Evolutionary conservation across 2,329 filamentous ascomycete species (phyloP), one percentile per base, ranked within the genome.

Genomic region (Venturia aucupariae): DNA sequence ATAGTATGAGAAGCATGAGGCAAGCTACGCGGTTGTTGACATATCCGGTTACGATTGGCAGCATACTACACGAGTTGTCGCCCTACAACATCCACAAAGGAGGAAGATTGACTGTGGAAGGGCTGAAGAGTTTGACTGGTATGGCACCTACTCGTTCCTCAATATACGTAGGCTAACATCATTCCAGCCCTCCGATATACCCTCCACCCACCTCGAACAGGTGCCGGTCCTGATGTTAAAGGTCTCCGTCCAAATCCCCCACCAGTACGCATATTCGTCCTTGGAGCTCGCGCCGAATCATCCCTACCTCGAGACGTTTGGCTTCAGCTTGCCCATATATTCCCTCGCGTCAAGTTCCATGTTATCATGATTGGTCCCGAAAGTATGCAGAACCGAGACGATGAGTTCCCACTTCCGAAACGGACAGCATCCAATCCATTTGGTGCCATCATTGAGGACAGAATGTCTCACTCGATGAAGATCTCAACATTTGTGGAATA

Each of bases 401-500:
- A 87, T 66, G 94, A 99, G 75, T 96, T 95, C 72, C 94, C 94
- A 0, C 82, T 97, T 1, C 94, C 95, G 1, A 84, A 90, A 69
- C 87, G 92, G 64, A 97, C 91, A 1, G 81, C 92, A 0, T 79
- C 81, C 11, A 99, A 99, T 73, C 94, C 94, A 0, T 99, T 92
- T 70, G 94, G 94, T 51, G 90, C 90, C n/a, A 83, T 99, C 62
- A 85, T 97, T 17, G 95, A 99, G 77, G 93, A 96, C 75, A 86
- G 93, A 62, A 83, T 99, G 10, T 90, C 89, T 73, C 86, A 89
- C 64, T 88, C 89, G 69, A 86, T 97, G 85, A 99, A 99, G 80
- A 96, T 99, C 72, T 94, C 89, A 75, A 99, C 95, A 0, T 96
- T 92, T 72, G 93, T 97, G 62, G 94, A 99, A 70, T 97, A 99